Base-by-base conservation (phyloP, 352 stramenopile species). In the Phytophthora aleatoria region DNA sequence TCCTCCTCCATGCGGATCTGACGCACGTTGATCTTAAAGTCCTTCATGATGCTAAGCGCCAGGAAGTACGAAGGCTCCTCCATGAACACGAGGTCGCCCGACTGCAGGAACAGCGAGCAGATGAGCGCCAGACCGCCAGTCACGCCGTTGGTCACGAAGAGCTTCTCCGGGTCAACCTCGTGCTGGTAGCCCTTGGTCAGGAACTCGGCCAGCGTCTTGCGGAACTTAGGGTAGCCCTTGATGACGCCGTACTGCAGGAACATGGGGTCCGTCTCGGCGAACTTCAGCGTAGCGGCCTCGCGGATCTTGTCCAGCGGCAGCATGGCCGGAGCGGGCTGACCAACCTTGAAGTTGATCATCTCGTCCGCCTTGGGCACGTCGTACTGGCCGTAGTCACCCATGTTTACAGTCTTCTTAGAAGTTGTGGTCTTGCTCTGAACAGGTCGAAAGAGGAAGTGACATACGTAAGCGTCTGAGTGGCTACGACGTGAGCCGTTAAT, bases 31-130 rank as follows among this genome's bases (percentile, higher is more conserved):
- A 98, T 87, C 61, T 96, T 95, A 69, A 98, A 95, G 65, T 96
- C 93, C 69, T 91, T 91, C 79, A 98, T 98, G 77, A 98, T 98
- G 62, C 86, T 91, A 3, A 94, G 74, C 16, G 84, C 94, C 16
- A 98, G 59, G 67, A 98, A 98, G 77, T 98, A 98, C 16, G 91
- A 97, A 30, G 95, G 95, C 47, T 96, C 81, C 75, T 98, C 94
- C 59, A 98, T 91, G 74, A 96, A 95, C 7, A 98, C 91, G 31
- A 97, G 73, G 77, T 98, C 92, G 31, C 90, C 91, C 39, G 90
- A 83, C 58, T 87, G 71, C 20, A 92, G 82, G 56, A 91, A 95
- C 35, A 96, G 76, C 44, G 89, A 94, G 72, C 84, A 96, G 42
- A 98, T 71, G 26, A 98, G 78, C 49, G 95, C 79, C n/a, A 98